Conservation (phyloP, 2,329 filamentous ascomycete species). For the Xylaria multiplex region DNA sequence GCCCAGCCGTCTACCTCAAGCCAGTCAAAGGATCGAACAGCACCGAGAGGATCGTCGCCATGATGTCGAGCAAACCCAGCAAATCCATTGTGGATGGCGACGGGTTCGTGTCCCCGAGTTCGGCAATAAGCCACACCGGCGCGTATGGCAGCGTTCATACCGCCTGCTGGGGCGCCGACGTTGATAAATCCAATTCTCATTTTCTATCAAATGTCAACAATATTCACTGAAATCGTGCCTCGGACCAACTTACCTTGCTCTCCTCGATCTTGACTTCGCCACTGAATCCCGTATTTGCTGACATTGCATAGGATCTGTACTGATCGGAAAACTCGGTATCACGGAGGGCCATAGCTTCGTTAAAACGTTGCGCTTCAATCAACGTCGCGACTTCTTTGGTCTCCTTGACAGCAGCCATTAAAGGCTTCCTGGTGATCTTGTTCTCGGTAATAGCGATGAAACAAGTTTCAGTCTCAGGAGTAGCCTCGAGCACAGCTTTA, state of each 20-base stretch:
- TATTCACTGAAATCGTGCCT: neutral
- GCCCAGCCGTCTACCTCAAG: slow-evolving; percentile 95
- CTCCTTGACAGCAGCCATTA: slow-evolving; percentile 87
- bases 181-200: slow-evolving; percentile 97
- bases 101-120: slow-evolving; percentile 87
- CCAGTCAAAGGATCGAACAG: slow-evolving; percentile 89
- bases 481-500: slow-evolving; percentile 88
- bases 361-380: slow-evolving; percentile 87
- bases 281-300: slow-evolving; percentile 82
- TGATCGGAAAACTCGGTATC: slow-evolving; percentile 96
- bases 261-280: slow-evolving; percentile 71
- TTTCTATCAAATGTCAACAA: slow-evolving; percentile 62
- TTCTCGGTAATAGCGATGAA: slow-evolving; percentile 98
- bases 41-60: slow-evolving; percentile 79
- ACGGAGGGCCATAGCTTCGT: slow-evolving; percentile 84
- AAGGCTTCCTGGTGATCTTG: slow-evolving; percentile 90
- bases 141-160: slow-evolving; percentile 96
- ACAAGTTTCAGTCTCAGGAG: slow-evolving; percentile 87
- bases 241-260: slow-evolving; percentile 68
- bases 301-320: slow-evolving; percentile 89
- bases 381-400: slow-evolving; percentile 86
- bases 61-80: slow-evolving; percentile 93
- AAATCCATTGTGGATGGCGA: slow-evolving; percentile 97
- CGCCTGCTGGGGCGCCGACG: slow-evolving; percentile 93
- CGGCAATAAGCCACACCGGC: slow-evolving; percentile 94